These are phyloP conservation scores for Leccinum aurantiacum DNA, from an alignment of 768 basidiomycete genomes.

Conservation along the genomic window DNA sequence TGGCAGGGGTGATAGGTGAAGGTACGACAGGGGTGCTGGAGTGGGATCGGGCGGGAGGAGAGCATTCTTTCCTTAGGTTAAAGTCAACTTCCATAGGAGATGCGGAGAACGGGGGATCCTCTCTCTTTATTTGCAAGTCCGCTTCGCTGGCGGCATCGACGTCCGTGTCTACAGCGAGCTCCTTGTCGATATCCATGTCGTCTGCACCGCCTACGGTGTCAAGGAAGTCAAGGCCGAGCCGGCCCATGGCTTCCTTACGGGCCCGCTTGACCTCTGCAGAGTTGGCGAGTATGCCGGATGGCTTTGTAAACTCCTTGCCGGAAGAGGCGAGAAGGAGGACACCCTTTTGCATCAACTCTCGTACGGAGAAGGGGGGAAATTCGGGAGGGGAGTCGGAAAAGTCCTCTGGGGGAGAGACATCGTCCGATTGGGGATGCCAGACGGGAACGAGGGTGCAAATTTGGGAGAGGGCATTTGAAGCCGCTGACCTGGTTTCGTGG, in stretches of 20 bases:
- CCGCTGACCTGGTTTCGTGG: constrained; percentile 89
- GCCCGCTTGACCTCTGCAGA: constrained; percentile 83
- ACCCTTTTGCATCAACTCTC: constrained; percentile 72
- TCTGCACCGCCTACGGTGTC: constrained; percentile 68
- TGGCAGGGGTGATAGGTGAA: constrained; percentile 46
- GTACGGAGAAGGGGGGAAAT: constrained; percentile 76
- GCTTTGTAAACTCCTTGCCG: constrained; percentile 86
- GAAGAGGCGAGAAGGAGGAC: constrained; percentile 86
- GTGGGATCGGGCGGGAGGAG: constrained; percentile 42
- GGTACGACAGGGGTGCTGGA: constrained; percentile 46
- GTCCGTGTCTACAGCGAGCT: constrained; percentile 62
- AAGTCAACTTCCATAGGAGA: constrained; percentile 49
- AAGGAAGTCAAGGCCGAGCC: constrained; percentile 85
- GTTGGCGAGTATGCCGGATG: constrained; percentile 67
- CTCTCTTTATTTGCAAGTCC: constrained; percentile 40
- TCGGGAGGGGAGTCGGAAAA: constrained; percentile 43
- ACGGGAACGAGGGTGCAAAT: constrained; percentile 82
- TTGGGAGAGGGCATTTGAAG: constrained; percentile 83
- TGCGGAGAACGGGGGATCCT: constrained; percentile 34
- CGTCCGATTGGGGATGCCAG: constrained; percentile 52
- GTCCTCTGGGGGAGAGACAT: constrained; percentile 26
- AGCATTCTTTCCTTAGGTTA: constrained; percentile 40
- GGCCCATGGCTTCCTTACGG: constrained; percentile 84
- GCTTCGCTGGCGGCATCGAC: constrained; percentile 45
- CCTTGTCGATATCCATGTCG: constrained; percentile 85